phyloP scores from a whole-genome alignment of 2,329 filamentous ascomycete genomes.

The Fusarium sambucinum region DNA sequence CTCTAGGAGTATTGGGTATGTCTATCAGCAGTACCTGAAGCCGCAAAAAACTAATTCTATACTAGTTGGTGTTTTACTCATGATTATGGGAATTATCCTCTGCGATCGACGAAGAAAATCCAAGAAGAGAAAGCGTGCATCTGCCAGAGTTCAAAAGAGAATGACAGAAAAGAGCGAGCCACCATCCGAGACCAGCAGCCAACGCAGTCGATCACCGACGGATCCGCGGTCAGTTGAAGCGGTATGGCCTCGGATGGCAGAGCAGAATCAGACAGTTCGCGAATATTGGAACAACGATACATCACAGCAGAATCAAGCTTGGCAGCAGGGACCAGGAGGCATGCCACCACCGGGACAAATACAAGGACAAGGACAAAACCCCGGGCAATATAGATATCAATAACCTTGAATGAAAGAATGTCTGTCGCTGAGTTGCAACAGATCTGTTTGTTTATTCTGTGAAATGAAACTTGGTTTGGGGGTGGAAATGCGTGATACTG shows the following conservation, averaged over 20 bases:
- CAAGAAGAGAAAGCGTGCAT: slow-evolving; percentile 26
- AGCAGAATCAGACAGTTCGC: slow-evolving; percentile 34
- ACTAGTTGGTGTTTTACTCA: slow-evolving; percentile 15
- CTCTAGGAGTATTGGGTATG: slow-evolving; percentile 36
- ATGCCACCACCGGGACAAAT: background rate
- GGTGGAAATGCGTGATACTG: background rate
- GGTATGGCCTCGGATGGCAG: slow-evolving; percentile 31
- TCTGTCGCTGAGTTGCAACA: background rate
- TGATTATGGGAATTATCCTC: slow-evolving; percentile 34
- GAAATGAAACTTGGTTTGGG: background rate
- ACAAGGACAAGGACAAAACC: background rate
- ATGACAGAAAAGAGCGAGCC: slow-evolving; percentile 15
- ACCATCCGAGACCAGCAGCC: background rate
- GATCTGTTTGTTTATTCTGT: background rate
- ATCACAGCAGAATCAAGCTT: slow-evolving; percentile 16
- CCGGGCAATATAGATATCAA: slow-evolving; percentile 24
- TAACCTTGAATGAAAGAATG: background rate
- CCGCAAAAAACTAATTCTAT: background rate
- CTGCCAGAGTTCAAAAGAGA: background rate
- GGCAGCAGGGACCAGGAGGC: slow-evolving; percentile 19
- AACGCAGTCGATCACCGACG: background rate
- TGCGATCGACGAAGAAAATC: slow-evolving; percentile 36
- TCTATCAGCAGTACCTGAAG: too few species aligned
- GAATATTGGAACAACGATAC: slow-evolving; percentile 36
- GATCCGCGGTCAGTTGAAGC: slow-evolving; percentile 7